Conservation (phyloP, 352 stramenopile species). For the Phytophthora crassamura region DNA sequence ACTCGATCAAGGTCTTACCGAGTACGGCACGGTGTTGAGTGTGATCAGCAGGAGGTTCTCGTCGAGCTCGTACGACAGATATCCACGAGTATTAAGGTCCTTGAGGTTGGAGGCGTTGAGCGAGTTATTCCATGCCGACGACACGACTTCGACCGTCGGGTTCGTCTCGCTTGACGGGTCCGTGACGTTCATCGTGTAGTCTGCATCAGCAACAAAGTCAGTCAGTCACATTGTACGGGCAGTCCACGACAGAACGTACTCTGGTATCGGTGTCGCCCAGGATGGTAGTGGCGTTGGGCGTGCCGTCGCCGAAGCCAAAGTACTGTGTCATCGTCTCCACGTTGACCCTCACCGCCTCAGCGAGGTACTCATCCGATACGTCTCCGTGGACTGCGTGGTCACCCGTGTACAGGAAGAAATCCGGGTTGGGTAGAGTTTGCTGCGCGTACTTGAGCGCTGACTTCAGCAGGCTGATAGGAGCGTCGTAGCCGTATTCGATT, state of each 20-base stretch:
- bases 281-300: conserved; percentile 61
- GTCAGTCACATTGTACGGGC: too few relatives aligned
- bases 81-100: conserved; percentile 59
- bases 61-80: conserved; percentile 63
- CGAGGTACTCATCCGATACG: conserved; percentile 56
- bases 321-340: conserved; percentile 67
- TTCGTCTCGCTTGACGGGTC: conserved; percentile 51
- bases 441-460: conserved; percentile 67
- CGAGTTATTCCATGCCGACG: conserved; percentile 52
- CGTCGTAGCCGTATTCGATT: conserved; percentile 52
- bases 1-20: conserved; percentile 35
- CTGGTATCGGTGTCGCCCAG: conserved; percentile 64
- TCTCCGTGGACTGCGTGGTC: conserved; percentile 65
- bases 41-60: conserved; percentile 68
- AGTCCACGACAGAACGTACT: too few relatives aligned
- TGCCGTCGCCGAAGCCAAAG: conserved; percentile 36
- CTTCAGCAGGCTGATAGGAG: conserved; percentile 52
- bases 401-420: conserved; percentile 76
- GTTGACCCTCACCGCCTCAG: conserved; percentile 58
- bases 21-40: conserved; percentile 84
- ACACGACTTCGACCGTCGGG: conserved; percentile 61
- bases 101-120: conserved; percentile 58
- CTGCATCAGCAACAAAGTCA: conserved; percentile 44
- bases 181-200: conserved; percentile 78
- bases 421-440: conserved; percentile 52